Evolutionary conservation across 2,329 filamentous ascomycete species (phyloP).

Genomic region (Trichocomaceae sp.): DNA sequence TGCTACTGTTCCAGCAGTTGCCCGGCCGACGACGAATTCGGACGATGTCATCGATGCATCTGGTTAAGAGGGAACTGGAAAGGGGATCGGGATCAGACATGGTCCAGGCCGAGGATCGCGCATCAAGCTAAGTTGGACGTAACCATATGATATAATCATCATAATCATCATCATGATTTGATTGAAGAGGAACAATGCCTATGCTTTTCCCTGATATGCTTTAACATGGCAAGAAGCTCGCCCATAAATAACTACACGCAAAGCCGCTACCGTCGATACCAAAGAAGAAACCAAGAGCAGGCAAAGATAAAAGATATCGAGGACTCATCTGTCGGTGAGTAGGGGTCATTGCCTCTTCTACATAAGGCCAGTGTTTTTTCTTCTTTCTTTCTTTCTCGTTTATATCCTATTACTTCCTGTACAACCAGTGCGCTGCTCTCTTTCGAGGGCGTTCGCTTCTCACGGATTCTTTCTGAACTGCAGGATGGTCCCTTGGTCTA

Average conservation of each 20-base stretch:
- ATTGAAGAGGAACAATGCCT: constrained; percentile 19
- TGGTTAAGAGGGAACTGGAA: constrained; percentile 18
- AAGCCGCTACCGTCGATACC: neutral
- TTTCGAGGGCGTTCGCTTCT: neutral
- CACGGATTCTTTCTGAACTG: neutral
- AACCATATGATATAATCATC: constrained; percentile 23
- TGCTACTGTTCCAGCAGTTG: constrained; percentile 28
- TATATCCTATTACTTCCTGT: neutral
- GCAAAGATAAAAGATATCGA: neutral
- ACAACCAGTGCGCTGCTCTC: constrained; percentile 1
- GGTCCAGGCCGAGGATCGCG: too few species aligned
- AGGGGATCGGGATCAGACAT: neutral
- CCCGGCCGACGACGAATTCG: constrained; percentile 28
- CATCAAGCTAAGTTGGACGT: constrained; percentile 35
- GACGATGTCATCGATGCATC: constrained; percentile 30
- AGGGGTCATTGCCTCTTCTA: constrained; percentile 20
- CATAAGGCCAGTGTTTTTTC: constrained; percentile 13
- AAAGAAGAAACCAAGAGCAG: neutral
- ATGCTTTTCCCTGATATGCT: constrained; percentile 29
- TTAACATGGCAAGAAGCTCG: constrained; percentile 25
- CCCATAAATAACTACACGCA: neutral
- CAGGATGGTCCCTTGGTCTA: neutral
- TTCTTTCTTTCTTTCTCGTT: neutral
- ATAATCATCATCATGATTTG: constrained; percentile 25
- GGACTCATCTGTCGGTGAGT: constrained; percentile 21